Conservation (phyloP, 768 basidiomycete species). For the Harrya chromipes region DNA sequence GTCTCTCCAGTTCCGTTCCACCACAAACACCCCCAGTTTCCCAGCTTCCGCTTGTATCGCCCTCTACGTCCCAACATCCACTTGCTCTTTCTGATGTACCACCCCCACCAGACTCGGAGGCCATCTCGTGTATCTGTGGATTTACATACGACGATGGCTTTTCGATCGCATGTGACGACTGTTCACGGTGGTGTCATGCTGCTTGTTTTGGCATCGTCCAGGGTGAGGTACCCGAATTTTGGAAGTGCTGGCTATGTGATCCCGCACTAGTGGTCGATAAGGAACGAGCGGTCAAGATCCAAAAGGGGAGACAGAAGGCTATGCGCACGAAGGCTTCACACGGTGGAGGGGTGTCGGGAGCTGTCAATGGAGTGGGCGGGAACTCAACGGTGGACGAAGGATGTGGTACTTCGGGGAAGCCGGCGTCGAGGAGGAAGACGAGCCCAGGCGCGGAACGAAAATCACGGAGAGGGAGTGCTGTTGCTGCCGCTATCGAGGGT, state of each 20-base stretch:
- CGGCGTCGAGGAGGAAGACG: conserved; percentile 31
- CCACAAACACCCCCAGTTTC: conserved; percentile 14
- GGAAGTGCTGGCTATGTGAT: conserved; percentile 70
- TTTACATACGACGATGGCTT: conserved; percentile 77
- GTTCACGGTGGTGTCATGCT: conserved; percentile 81
- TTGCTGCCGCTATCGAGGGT: conserved; percentile 35
- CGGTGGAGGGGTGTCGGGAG: conserved; percentile 16
- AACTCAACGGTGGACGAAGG: conserved; percentile 18
- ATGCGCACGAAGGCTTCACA: conserved; percentile 28
- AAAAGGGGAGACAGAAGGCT: conserved; percentile 39
- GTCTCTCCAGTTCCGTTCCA: conserved; percentile 5
- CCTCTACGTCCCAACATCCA: conserved; percentile 22
- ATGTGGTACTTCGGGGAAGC: conserved; percentile 16
- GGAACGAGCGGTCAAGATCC: conserved; percentile 45
- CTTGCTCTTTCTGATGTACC: conserved; percentile 14
- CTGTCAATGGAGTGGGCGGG: conserved; percentile 17
- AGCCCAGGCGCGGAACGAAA: conserved; percentile 42
- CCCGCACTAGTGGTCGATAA: conserved; percentile 44
- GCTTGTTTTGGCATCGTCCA: conserved; percentile 68
- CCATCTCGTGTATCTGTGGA: conserved; percentile 73
- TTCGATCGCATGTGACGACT: conserved; percentile 81
- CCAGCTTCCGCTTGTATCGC: conserved; percentile 15
- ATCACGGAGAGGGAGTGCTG: conserved; percentile 33
- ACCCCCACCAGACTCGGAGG: conserved; percentile 39
- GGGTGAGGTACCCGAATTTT: conserved; percentile 66